phyloP scores from a whole-genome alignment of 495 filamentous ascomycete genomes.

The Durotheca rogersii region DNA sequence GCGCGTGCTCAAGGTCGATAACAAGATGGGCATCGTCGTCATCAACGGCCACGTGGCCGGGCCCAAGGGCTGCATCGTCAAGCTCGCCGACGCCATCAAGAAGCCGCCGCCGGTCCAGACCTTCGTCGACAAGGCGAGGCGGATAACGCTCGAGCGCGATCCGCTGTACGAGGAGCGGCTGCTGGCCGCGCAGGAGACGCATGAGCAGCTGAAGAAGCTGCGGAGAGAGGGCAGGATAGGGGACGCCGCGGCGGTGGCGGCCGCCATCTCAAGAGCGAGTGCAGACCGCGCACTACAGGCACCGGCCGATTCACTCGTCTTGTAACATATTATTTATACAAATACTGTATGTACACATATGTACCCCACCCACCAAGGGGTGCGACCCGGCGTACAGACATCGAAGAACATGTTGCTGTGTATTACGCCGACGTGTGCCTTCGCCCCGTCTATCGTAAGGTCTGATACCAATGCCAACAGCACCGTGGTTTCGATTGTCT shows the following conservation, averaged over 20 bases:
- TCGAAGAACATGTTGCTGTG: background rate
- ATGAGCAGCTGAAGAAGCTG: conserved; percentile 46
- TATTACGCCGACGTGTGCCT: no score
- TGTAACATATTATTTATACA: conserved; percentile 10
- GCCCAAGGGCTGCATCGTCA: conserved; percentile 78
- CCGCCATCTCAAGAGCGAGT: conserved; percentile 29
- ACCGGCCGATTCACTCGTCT: conserved; percentile 32
- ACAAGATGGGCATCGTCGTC: conserved; percentile 80
- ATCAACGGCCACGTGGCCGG: conserved; percentile 83
- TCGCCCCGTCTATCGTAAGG: no score
- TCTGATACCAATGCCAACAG: no score
- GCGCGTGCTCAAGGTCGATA: conserved; percentile 82
- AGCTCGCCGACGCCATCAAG: conserved; percentile 89
- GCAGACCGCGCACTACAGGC: no score
- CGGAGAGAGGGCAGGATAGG: conserved; percentile 40
- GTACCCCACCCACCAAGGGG: no score
- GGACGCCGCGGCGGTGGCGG: conserved; percentile 18
- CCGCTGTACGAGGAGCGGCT: conserved; percentile 39
- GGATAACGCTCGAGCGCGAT: conserved; percentile 41
- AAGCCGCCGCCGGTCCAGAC: conserved; percentile 72
- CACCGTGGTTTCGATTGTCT: no score
- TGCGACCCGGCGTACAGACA: no score
- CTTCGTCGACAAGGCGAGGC: conserved; percentile 40
- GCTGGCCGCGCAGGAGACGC: conserved; percentile 40
- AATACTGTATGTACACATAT: conserved; percentile 19